phyloP scores from a whole-genome alignment of 257 asterid species.

The Avicennia marina region DNA sequence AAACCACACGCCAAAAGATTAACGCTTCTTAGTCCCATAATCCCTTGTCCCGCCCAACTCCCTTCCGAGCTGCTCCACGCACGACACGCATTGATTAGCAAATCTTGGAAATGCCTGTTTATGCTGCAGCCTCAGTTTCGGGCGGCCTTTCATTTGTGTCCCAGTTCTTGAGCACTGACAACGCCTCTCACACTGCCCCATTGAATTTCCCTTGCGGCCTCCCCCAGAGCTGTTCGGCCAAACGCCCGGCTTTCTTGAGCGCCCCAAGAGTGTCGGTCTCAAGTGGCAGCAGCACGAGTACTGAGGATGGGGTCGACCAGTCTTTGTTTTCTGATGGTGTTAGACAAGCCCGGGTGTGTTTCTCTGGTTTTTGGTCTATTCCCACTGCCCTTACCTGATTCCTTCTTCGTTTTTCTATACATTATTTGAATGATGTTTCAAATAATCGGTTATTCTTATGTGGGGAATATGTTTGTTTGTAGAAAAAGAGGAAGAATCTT shows the following conservation, averaged over 20 bases:
- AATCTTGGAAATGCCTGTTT: conserved; percentile 45
- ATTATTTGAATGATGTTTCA: background rate
- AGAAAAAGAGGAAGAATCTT: too few relatives aligned
- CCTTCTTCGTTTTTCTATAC: background rate
- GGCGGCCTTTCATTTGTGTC: conserved; percentile 49
- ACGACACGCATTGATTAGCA: too few relatives aligned
- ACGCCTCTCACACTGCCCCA: conserved; percentile 14
- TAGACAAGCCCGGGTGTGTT: conserved; percentile 71
- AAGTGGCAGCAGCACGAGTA: conserved; percentile 37
- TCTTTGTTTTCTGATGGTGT: conserved; percentile 38
- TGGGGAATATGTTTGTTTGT: too few relatives aligned
- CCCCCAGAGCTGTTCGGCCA: conserved; percentile 26
- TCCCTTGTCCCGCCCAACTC: background rate
- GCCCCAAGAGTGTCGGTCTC: conserved; percentile 58
- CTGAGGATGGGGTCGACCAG: conserved; percentile 37
- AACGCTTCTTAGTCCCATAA: background rate
- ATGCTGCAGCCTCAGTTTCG: conserved; percentile 48
- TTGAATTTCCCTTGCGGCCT: conserved; percentile 29
- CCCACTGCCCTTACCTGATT: background rate
- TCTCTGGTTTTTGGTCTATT: conserved; percentile 1
- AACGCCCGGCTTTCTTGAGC: conserved; percentile 32
- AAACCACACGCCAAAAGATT: conserved; percentile 13
- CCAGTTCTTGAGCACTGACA: conserved; percentile 28
- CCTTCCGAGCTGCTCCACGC: background rate
- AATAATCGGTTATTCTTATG: too few relatives aligned